Base-by-base conservation (phyloP, 2,329 filamentous ascomycete species). In the Trichocomaceae sp. region DNA sequence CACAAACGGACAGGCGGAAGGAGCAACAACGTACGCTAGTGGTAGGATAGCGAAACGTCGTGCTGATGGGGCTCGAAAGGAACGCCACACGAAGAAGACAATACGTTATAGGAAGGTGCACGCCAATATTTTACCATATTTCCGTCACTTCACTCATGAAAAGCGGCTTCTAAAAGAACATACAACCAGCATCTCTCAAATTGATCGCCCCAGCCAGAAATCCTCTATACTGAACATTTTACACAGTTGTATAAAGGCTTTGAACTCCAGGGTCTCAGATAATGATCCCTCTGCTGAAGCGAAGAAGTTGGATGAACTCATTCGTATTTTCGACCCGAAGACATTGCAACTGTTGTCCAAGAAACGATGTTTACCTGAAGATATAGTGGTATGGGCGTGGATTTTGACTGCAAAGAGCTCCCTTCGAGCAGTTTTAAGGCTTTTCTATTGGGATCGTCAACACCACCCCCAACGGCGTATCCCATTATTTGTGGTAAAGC, bases 381-480 rank as follows among this genome's bases (percentile, higher is more conserved):
- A 78, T 63, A 69, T 78, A 23, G 66, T 72, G 55, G 60, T 65
- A 17, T 78, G 76, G 75, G 69, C 74, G 17, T 78, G 76, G 76
- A 68, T 78, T 20, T 62, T 78, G 50, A 71, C 66, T 22, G 69
- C 72, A 50, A 58, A 63, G 4, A 65, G 63, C 19, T 41, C 68
- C 3, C 66, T 71, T 37, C 61, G 65, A 41, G 70, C 74, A n/a
- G 64, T 66, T 23, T 58, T 65, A 39, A 69, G 75, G 26, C 60
- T 77, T 19, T 61, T 69, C 47, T 48, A 60, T 5, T 54, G 72
- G 20, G 66, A 70, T 52, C 55, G 61, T 17, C 60, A 67, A 17
- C 54, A 59, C 29, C 58, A 19, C 47, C 39, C 45, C 20, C 55
- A 50, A 29, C 59, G 53, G 41, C 61, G 53, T 37, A 59, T 75